A percentile compares a stretch with the other conserved stretches of the same genome.
Conservation (phyloP, 1,284 basidiomycete species). For the Sparassis latifolia region DNA sequence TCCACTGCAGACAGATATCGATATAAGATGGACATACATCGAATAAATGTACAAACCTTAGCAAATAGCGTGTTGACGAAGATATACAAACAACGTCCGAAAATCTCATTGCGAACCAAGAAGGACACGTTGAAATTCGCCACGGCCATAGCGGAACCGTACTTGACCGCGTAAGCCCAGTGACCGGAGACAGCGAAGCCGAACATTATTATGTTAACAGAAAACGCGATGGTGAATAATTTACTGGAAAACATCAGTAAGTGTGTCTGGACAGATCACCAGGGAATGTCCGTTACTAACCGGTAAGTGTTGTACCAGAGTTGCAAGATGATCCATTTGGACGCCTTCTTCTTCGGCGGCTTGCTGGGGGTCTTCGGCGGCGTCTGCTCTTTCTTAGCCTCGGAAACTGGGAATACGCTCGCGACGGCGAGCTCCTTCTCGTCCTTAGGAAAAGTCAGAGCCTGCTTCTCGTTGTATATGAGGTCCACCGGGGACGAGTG, state of each 20-base stretch:
- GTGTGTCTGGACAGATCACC: background rate
- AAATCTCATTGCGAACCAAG: constrained; percentile 52
- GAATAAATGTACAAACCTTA: constrained; percentile 37
- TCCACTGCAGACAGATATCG: constrained; percentile 41
- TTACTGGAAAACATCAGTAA: constrained; percentile 35
- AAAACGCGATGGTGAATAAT: constrained; percentile 55
- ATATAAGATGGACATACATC: constrained; percentile 1
- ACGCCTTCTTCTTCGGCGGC: constrained; percentile 37
- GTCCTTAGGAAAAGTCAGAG: constrained; percentile 21
- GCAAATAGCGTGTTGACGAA: constrained; percentile 49
- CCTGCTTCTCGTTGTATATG: constrained; percentile 30
- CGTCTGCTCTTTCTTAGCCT: constrained; percentile 33
- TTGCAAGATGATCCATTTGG: constrained; percentile 50
- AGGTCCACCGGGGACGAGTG: constrained; percentile 21
- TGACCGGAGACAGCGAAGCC: constrained; percentile 56
- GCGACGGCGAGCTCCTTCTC: constrained; percentile 27
- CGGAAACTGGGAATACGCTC: constrained; percentile 24
- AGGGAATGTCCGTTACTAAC: constrained; percentile 22
- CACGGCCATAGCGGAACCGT: constrained; percentile 54
- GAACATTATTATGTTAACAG: constrained; percentile 54
- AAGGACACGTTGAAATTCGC: constrained; percentile 49
- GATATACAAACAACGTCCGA: constrained; percentile 45
- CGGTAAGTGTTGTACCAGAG: constrained; percentile 71
- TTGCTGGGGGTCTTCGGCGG: constrained; percentile 24
- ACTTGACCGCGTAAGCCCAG: constrained; percentile 54